Evolutionary conservation across 2,329 filamentous ascomycete species (phyloP), one percentile per base, ranked within the genome.

Genomic region (Diaporthe australafricana): DNA sequence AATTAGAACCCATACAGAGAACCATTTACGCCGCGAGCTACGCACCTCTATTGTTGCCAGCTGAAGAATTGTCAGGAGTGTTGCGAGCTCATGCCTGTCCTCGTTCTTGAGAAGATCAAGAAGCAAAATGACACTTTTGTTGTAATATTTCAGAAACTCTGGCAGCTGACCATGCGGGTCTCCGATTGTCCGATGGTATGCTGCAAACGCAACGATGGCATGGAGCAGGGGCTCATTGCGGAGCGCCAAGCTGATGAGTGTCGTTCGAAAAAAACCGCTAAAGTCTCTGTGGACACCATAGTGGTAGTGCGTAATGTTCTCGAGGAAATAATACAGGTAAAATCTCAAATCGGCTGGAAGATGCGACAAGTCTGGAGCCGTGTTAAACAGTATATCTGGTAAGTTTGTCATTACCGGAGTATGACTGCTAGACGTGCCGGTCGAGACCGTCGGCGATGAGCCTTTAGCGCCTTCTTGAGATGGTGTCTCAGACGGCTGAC

Each of bases 11-110:
- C 12, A 42, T 9, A 38, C 22, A 75, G 85, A 86, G 17, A 16
- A 30, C n/a, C 48, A 6, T 12, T 16, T 40, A 20, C 16, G 11
- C 22, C 3, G 11, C 5, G 8, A 25, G 42, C 9, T 12, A 65
- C 79, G 74, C 70, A 97, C 95, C 89, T 99, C 96, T 70, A 98
- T 96, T 3, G 94, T 97, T 70, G 95, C 95, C 63, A 98, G 88
- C 78, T 98, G 95, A 52, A 99, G 84, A 25, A 98, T 95, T 0
- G 96, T 97, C 72, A 98, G 81, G 40, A 98, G 85, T 0, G 92
- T 98, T 8, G 92, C 89, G 63, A 95, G 86, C 42, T 85, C 92
- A 75, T 94, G 91, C 73, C 89, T 90, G 74, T 94, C 91, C 71
- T 90, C 91, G 68, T 88, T 91, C 74, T 91, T 90, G 22, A 98